Evolutionary conservation across 352 stramenopile genomes (phyloP), one percentile per base, ranked within the genome.

Genomic region (Phytophthora kernoviae): DNA sequence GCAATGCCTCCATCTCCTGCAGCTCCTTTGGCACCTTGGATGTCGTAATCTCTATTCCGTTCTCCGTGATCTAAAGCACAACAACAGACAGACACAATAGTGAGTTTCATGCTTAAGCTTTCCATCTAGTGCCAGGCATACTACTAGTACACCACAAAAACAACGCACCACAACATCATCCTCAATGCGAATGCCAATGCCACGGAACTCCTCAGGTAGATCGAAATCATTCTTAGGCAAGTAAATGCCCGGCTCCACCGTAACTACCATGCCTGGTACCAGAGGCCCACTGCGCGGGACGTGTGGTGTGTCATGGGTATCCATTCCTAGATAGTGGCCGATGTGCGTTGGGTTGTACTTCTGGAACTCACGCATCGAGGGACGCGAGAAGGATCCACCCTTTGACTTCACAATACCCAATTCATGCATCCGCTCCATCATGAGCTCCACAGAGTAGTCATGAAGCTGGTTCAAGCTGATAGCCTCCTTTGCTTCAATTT

Each of bases 281-380:
- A 94, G 62, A 10, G 83, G 71, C 21, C 64, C 68, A 27, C 68
- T 75, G 2, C 83, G 83, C 20, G 83, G 79, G 51, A 91, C 70
- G 48, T 90, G 77, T 4, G 85, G 81, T 24, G 85, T 94, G 53
- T 94, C 85, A 51, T 94, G 85, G 7, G 87, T 85, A 53, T 94
- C 85, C 73, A 94, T 91, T 49, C 85, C 85, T 12, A 94, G 47
- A 59, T 92, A 94, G 58, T 94, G 85, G 7, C 85, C 82, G 22
- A 94, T 86, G 44, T 94, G 83, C n/a, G 85, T 94, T 42, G 85
- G 85, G 54, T 94, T 94, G 62, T 94, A 94, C 60, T 80, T 84
- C 21, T 90, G 81, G 57, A 92, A 88, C 55, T 90, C 77, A 12
- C 57, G 64, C 41, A 85, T 60, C 6, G 75, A 64, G 12, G 70